phyloP scores from a whole-genome alignment of 2,329 filamentous ascomycete species.

The Botryotinia globosa region DNA sequence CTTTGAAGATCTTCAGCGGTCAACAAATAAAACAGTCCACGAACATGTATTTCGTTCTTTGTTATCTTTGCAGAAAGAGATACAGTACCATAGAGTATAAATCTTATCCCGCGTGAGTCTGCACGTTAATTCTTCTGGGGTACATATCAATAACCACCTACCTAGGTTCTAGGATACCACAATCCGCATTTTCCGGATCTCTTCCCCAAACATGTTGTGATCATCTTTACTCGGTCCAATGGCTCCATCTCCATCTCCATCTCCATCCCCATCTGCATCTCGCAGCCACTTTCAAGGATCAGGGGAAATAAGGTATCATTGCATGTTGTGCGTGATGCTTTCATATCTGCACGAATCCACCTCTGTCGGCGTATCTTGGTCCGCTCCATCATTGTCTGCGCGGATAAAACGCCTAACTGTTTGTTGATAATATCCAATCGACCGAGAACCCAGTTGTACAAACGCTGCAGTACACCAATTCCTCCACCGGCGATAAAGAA shows the following conservation, averaged over 20 bases:
- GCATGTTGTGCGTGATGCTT: neutral
- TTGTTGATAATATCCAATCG: slow-evolving; percentile 29
- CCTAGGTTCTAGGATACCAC: neutral
- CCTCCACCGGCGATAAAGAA: slow-evolving; percentile 29
- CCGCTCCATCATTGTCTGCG: slow-evolving; percentile 22
- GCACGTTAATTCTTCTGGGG: neutral
- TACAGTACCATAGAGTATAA: neutral
- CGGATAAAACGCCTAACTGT: slow-evolving; percentile 28
- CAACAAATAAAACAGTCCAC: neutral
- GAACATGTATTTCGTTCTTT: neutral
- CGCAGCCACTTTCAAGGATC: neutral
- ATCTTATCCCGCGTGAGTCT: neutral
- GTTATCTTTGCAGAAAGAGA: neutral
- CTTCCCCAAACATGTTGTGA: neutral
- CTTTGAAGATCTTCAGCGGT: neutral
- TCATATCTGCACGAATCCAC: slow-evolving; percentile 17
- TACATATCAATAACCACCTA: neutral
- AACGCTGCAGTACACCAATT: slow-evolving; percentile 27
- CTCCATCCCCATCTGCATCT: slow-evolving; percentile 8
- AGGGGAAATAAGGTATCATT: slow-evolving; percentile 2
- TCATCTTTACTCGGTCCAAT: neutral
- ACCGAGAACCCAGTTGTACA: slow-evolving; percentile 27
- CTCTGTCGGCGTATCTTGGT: slow-evolving; percentile 22
- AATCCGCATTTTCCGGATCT: neutral
- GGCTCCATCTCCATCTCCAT: slow-evolving; percentile 1